These are phyloP conservation scores for Calonectria pseudoreteaudii DNA, from an alignment of 2,329 filamentous ascomycete species.

Conservation along the genomic window DNA sequence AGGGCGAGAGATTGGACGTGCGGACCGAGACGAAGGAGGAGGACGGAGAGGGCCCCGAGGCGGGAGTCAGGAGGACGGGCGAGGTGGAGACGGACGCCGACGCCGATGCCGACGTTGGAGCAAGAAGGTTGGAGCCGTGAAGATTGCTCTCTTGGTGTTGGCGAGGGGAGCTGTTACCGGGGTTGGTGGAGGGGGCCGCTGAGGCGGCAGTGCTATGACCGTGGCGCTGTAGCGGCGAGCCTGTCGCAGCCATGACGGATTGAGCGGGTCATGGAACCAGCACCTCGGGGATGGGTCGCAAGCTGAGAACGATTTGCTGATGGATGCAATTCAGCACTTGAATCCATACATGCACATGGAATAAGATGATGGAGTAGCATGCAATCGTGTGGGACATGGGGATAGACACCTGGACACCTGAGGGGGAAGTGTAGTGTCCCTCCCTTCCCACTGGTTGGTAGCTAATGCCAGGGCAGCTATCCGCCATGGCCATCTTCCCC, in stretches of 20 bases:
- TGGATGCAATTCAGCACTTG: not conserved
- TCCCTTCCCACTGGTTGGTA: not conserved
- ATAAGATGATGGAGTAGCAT: not conserved
- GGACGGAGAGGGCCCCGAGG: conserved; percentile 29
- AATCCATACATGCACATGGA: not conserved
- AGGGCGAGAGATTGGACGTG: conserved; percentile 25
- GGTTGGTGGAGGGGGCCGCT: conserved; percentile 28
- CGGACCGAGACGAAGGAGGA: conserved; percentile 38
- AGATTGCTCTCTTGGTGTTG: conserved; percentile 16
- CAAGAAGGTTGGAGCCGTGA: conserved; percentile 32
- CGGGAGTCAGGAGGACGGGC: conserved; percentile 10
- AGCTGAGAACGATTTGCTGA: not conserved
- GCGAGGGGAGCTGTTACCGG: conserved; percentile 26
- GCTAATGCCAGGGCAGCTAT: not conserved
- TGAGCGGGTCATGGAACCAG: conserved; percentile 41
- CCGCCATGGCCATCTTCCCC: not conserved
- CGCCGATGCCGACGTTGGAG: conserved; percentile 22
- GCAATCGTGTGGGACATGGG: not conserved
- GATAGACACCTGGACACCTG: not conserved
- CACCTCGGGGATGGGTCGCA: not conserved
- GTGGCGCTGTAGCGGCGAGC: conserved; percentile 38
- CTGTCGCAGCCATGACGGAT: conserved; percentile 40
- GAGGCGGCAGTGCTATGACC: conserved; percentile 34
- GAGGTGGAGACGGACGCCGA: conserved; percentile 17
- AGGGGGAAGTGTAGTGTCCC: not conserved